phyloP scores from a whole-genome alignment of 2,329 filamentous ascomycete genomes.

The Botryotinia narcissicola region DNA sequence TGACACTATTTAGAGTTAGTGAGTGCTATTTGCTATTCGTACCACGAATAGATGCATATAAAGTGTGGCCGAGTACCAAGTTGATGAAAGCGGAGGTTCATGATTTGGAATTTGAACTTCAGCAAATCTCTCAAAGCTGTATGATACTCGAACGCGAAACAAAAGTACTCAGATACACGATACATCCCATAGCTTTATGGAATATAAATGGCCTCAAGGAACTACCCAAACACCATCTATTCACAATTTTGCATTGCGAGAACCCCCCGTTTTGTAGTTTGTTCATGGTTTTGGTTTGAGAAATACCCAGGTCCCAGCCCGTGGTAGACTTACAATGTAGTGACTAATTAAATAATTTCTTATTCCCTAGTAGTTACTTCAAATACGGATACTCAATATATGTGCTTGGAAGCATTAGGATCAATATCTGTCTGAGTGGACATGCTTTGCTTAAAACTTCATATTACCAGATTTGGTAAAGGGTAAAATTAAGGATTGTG shows the following conservation, averaged over 20 bases:
- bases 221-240: neutral
- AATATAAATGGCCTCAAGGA: neutral
- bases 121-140: neutral
- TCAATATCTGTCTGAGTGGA: neutral
- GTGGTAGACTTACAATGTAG: neutral
- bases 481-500: neutral
- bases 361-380: neutral
- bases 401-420: neutral
- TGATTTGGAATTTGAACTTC: neutral
- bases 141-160: neutral
- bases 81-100: neutral
- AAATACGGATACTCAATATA: neutral
- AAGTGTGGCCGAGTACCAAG: neutral
- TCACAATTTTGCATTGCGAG: neutral
- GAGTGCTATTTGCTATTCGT: neutral
- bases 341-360: neutral
- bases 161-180: neutral
- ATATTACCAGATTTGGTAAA: neutral
- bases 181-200: neutral
- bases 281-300: neutral
- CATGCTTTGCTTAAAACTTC: neutral
- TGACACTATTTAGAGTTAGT: slow-evolving; percentile 5
- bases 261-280: neutral
- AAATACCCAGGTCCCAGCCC: neutral
- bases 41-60: neutral